Evolutionary conservation across 2,329 filamentous ascomycete genomes (phyloP).

Genomic region (Bipolaris oryzae): DNA sequence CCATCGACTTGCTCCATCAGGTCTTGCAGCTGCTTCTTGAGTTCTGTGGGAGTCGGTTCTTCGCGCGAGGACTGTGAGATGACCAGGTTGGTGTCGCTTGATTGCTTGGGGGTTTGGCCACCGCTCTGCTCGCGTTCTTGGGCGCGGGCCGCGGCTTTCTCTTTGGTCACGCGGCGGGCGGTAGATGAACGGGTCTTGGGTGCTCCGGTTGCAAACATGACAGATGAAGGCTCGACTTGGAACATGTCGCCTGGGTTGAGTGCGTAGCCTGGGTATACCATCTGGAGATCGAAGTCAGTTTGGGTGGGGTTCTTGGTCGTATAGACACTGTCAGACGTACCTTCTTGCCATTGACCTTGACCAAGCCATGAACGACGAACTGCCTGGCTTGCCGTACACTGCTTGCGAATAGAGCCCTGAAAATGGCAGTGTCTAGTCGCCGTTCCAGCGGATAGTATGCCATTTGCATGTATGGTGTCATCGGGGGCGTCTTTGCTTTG

Average conservation of each 20-base stretch:
- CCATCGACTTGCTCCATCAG: slow-evolving; percentile 60
- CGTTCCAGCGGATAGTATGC: slow-evolving; percentile 89
- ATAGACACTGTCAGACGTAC: slow-evolving; percentile 53
- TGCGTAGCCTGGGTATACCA: slow-evolving; percentile 88
- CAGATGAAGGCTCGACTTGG: slow-evolving; percentile 87
- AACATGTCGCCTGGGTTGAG: slow-evolving; percentile 99
- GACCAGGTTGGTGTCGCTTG: slow-evolving; percentile 2
- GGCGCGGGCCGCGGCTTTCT: slow-evolving; percentile 38
- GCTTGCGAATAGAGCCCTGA: slow-evolving; percentile 90
- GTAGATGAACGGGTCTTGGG: slow-evolving; percentile 59
- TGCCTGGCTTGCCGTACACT: slow-evolving; percentile 91
- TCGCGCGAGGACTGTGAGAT: slow-evolving; percentile 20
- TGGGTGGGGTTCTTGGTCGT: not conserved
- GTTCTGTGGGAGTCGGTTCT: slow-evolving; percentile 37
- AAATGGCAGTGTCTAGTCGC: slow-evolving; percentile 91
- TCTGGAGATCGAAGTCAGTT: slow-evolving; percentile 59
- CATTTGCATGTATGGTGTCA: slow-evolving; percentile 95
- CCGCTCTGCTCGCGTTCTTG: slow-evolving; percentile 31
- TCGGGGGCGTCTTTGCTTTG: slow-evolving; percentile 38
- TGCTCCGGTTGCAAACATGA: slow-evolving; percentile 84
- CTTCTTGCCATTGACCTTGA: slow-evolving; percentile 96
- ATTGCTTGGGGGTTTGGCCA: slow-evolving; percentile 24
- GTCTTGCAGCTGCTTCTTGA: slow-evolving; percentile 44
- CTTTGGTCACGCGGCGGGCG: slow-evolving; percentile 38
- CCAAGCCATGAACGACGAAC: slow-evolving; percentile 89